Percentiles rank a stretch among this genome's conserved stretches.
These are phyloP conservation scores for Flaveria ramosissima DNA, from an alignment of 129 eudicot genomes.

Conservation along the genomic window DNA sequence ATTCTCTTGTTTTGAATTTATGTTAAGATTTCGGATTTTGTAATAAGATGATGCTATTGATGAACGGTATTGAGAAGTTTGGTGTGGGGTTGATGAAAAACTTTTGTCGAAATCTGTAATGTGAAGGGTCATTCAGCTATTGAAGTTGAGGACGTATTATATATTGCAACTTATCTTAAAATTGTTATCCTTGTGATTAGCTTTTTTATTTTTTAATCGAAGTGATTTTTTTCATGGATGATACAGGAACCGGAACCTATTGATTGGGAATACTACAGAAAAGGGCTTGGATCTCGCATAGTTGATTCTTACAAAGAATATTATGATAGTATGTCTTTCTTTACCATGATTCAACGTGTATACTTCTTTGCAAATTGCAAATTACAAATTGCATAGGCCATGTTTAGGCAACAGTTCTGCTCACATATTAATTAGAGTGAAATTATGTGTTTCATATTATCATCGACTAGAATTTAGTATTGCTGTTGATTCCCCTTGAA, in stretches of 20 bases:
- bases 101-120: neutral
- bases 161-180: neutral
- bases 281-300: conserved; percentile 89
- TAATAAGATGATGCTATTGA: neutral
- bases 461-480: conserved; percentile 11
- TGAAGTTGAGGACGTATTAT: neutral
- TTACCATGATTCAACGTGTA: neutral
- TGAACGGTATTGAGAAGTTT: neutral
- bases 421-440: neutral
- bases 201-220: neutral
- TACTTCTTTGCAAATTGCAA: neutral
- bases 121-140: neutral
- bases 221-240: conserved; percentile 12
- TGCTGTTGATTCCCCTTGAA: neutral
- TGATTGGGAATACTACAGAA: conserved; percentile 96
- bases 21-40: neutral
- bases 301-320: conserved; percentile 95
- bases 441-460: neutral
- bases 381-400: conserved; percentile 5
- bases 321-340: conserved; percentile 56
- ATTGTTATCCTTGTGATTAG: neutral
- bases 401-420: conserved; percentile 8
- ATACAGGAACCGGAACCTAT: conserved; percentile 87
- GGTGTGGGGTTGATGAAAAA: neutral
- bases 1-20: neutral